A percentile compares a stretch with the other conserved stretches of the same genome.
These are phyloP conservation scores for Phalaenopsis equestris DNA, from an alignment of 106 monocot genomes.

Conservation along the genomic window DNA sequence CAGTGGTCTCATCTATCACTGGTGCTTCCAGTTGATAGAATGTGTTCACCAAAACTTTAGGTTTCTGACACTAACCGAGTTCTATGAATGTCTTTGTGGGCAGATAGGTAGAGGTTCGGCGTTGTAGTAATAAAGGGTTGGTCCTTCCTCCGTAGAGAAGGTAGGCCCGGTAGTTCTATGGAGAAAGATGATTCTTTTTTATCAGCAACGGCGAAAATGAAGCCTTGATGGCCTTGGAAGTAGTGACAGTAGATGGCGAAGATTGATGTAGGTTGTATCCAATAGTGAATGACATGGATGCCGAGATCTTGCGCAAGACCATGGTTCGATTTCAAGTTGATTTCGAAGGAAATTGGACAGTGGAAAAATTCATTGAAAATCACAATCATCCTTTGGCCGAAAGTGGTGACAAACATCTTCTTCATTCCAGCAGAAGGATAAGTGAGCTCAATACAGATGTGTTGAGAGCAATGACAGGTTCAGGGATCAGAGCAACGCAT, in stretches of 20 bases:
- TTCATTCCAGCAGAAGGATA: too few relatives aligned
- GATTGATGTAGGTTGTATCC: slow-evolving; percentile 67
- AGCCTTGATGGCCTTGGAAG: slow-evolving; percentile 23
- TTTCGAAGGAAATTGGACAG: too few relatives aligned
- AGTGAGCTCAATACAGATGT: too few relatives aligned
- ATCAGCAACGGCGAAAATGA: background rate
- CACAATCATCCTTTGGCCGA: too few relatives aligned
- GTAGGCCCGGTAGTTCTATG: slow-evolving; percentile 20
- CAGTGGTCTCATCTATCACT: slow-evolving; percentile 6
- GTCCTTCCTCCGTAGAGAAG: slow-evolving; percentile 17
- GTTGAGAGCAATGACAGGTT: too few relatives aligned
- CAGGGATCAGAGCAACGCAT: too few relatives aligned
- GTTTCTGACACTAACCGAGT: background rate
- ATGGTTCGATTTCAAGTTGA: too few relatives aligned
- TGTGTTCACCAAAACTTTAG: background rate
- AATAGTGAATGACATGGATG: slow-evolving; percentile 29
- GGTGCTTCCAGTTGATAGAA: background rate
- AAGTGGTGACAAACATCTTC: too few relatives aligned
- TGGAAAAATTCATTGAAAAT: too few relatives aligned
- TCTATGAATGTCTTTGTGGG: background rate
- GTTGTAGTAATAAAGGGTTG: slow-evolving; percentile 21
- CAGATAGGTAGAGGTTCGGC: background rate
- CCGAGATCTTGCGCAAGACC: slow-evolving; percentile 22
- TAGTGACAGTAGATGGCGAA: slow-evolving; percentile 52
- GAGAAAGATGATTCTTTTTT: slow-evolving; percentile 5